Base-by-base conservation (phyloP, 495 filamentous ascomycete species). In the Filosporella fistucella region DNA sequence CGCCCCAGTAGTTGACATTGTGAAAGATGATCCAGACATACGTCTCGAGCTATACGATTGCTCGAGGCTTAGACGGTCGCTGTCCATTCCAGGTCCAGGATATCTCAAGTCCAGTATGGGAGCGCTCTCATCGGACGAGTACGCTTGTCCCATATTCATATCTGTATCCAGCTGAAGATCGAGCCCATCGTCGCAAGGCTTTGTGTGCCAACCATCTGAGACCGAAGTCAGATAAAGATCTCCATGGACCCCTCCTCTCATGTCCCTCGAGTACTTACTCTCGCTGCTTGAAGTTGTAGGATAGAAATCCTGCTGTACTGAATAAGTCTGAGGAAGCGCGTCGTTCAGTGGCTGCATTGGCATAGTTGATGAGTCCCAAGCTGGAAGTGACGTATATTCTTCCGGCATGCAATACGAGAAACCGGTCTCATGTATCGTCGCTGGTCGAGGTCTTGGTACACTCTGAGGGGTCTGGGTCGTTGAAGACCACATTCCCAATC, bases 21-120 rank as follows among this genome's bases (percentile, higher is more conserved):
- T 75, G 49, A 77, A 80, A 1, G 75, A 80, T 24, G 75, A 80
- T 14, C 76, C 74, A 20, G 75, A 80, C 72, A 78, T 77, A 43
- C 75, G 67, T 42, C 74, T 67, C 14, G 68, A 69, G 18, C 68
- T 51, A 12, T 59, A 63, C 10, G 53, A 58, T 25, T 76, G 53
- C 33, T 60, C 58, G 23, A 55, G 30, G 38, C 47, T 57, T 8
- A 60, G 41, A 24, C 42, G 47, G 42, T 60, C 58, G 20, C 45
- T 49, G 32, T 60, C 58, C 48, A 55, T 47, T 51, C 49, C 53
- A 48, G 57, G 42, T 33, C 51, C 54, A 46, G 42, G 41, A 50
- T 69, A 75, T 46, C 72, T 58, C 39, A 78, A 59, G 48, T 78
- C 75, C 18, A 76, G 63, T 33, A 79, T 74, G 18, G 74, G 74